Evolutionary conservation across 305 asterid genomes (phyloP), one percentile per base, ranked within the genome.

Genomic region (Coffea humblotiana): DNA sequence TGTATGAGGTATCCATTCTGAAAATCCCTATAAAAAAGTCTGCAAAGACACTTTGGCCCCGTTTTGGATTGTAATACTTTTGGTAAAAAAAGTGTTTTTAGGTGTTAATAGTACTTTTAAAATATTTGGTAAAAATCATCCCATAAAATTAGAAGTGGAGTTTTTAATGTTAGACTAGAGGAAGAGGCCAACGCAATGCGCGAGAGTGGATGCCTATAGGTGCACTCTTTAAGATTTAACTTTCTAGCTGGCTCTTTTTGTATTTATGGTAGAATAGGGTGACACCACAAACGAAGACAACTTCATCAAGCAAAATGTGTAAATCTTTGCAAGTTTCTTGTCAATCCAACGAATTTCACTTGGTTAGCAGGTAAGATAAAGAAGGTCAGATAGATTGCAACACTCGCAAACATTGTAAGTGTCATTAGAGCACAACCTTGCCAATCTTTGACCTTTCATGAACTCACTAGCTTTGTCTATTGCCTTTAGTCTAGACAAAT

Each of bases 361-460:
- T 23, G 45, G 51, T 49, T n/a, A 6, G 1, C 27, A 58, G 32
- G 19, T 48, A 80, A 25, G 23, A 66, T 63, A n/a, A 10, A 1
- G 9, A 74, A 67, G 11, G 14, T n/a, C 48, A 15, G 52, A 29
- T 64, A 47, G 5, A 66, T 47, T 47, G 51, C 11, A 47, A 2
- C 43, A 58, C 76, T 23, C 0, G 43, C 60, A 3, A 80, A 49
- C 18, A 65, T 11, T 23, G 66, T 21, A 74, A 74, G 0, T 52
- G 32, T 9, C 83, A 74, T 67, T 25, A 80, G 37, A 23, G 25
- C 25, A 58, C 35, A 74, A 64, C 79, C 83, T 25, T 74, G 69
- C 27, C 27, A 83, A 45, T 74, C 76, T 86, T 69, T 88, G 83
- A 47, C 95, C 93, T 82, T 88, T 83, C 49, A 87, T 83, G 6